phyloP scores from a whole-genome alignment of 768 basidiomycete genomes.

The Rhodotorula toruloides region DNA sequence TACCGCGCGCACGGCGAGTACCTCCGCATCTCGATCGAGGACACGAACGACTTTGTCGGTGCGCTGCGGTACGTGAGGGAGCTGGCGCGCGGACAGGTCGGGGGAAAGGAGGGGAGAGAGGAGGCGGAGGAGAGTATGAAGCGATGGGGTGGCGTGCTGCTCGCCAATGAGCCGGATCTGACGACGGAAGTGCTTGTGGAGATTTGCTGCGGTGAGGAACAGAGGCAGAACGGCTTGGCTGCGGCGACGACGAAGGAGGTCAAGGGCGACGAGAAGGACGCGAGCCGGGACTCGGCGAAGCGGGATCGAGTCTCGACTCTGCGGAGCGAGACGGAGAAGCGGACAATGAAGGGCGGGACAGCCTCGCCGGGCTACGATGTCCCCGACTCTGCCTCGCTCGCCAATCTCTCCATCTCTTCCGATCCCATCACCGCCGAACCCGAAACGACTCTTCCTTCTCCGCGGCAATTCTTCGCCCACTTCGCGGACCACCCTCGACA shows the following conservation, averaged over 20 bases:
- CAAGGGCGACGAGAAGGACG: not conserved
- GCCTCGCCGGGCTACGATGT: slow-evolving; percentile 10
- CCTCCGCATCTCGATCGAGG: slow-evolving; percentile 87
- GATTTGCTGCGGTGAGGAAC: slow-evolving; percentile 64
- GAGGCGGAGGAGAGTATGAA: slow-evolving; percentile 14
- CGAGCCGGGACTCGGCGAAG: not conserved
- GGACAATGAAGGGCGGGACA: not conserved
- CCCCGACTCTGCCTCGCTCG: not conserved
- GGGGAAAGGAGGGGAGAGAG: slow-evolving; percentile 4
- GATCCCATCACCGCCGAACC: not conserved
- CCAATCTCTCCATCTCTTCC: not conserved
- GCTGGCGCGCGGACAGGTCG: slow-evolving; percentile 56
- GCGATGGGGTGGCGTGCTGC: slow-evolving; percentile 67
- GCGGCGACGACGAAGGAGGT: slow-evolving; percentile 34
- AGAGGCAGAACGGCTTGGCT: not conserved
- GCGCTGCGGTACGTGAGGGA: slow-evolving; percentile 74
- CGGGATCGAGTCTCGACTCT: not conserved
- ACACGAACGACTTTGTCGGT: slow-evolving; percentile 72
- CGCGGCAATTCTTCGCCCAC: slow-evolving; percentile 77
- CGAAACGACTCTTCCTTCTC: slow-evolving; percentile 16
- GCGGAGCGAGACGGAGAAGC: not conserved
- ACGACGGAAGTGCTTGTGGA: slow-evolving; percentile 89
- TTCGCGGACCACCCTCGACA: slow-evolving; percentile 82
- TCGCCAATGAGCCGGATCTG: slow-evolving; percentile 74
- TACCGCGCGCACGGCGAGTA: slow-evolving; percentile 90